phyloP scores from a whole-genome alignment of 495 filamentous ascomycete genomes.

The Sphaerosporella brunnea region DNA sequence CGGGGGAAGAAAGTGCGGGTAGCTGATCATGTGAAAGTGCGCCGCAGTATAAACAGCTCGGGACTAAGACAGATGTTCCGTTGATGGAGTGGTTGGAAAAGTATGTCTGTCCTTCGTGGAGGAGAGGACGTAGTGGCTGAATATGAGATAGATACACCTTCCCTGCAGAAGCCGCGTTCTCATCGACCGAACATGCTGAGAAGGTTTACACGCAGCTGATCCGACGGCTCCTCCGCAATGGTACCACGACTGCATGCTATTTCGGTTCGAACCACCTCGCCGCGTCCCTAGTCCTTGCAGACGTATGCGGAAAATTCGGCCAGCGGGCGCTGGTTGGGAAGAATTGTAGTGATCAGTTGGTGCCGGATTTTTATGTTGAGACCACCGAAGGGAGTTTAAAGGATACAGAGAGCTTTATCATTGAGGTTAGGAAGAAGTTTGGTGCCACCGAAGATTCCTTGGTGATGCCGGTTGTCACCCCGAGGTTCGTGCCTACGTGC shows the following conservation, averaged over 20 bases:
- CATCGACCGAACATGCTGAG: conserved; percentile 35
- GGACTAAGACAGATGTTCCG: conserved; percentile 21
- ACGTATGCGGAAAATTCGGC: conserved; percentile 37
- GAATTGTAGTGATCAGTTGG: conserved; percentile 46
- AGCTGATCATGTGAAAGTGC: conserved; percentile 9
- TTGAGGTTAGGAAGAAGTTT: conserved; percentile 1
- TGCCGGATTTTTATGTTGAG: conserved; percentile 44
- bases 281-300: conserved; percentile 42
- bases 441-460: conserved; percentile 31
- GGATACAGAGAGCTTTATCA: conserved; percentile 38
- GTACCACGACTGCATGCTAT: conserved; percentile 49
- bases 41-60: conserved; percentile 19
- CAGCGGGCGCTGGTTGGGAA: conserved; percentile 51
- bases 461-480: conserved; percentile 42
- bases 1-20: background rate
- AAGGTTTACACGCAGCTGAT: conserved; percentile 38
- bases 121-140: too few species aligned
- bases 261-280: conserved; percentile 42
- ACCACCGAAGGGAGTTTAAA: conserved; percentile 32
- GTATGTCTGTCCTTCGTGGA: conserved; percentile 2
- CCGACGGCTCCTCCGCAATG: conserved; percentile 40
- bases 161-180: conserved; percentile 41
- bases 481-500: conserved; percentile 41
- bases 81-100: conserved; percentile 19
- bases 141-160: conserved; percentile 42